Evolutionary conservation across 2,329 filamentous ascomycete genomes (phyloP).

Genomic region (Phaeosphaeriaceae sp.): DNA sequence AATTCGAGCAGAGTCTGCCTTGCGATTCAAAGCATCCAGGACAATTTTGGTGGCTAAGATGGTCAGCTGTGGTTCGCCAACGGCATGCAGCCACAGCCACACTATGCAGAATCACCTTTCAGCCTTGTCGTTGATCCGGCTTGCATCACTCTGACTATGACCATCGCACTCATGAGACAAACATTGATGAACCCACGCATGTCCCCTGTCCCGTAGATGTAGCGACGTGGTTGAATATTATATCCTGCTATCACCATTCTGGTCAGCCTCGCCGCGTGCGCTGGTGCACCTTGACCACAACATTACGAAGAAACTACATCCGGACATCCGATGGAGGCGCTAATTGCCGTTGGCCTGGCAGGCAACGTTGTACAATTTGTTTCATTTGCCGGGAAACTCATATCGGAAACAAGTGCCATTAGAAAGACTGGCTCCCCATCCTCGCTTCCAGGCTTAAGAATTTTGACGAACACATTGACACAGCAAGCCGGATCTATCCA

Average conservation of each 20-base stretch:
- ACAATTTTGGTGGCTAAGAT: neutral
- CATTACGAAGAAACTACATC: neutral
- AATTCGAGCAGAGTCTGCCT: neutral
- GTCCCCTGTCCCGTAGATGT: no score
- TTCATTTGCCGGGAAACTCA: slow-evolving; percentile 11
- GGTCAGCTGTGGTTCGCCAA: neutral
- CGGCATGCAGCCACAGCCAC: neutral
- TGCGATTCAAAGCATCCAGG: neutral
- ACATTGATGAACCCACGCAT: no score
- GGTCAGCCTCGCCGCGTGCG: no score
- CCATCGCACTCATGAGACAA: neutral
- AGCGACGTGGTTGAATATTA: no score
- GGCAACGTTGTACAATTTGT: slow-evolving; percentile 25
- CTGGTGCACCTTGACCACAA: neutral
- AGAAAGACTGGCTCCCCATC: slow-evolving; percentile 5
- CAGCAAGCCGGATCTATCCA: slow-evolving; percentile 4
- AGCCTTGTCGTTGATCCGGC: neutral
- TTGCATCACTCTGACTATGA: neutral
- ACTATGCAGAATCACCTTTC: neutral
- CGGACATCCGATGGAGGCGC: slow-evolving; percentile 14
- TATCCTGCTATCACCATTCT: no score
- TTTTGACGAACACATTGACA: slow-evolving; percentile 2
- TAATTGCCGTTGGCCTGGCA: slow-evolving; percentile 21
- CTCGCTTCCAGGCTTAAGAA: slow-evolving; percentile 4
- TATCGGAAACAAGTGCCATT: slow-evolving; percentile 8